Conservation (phyloP, 2,329 filamentous ascomycete genomes). For the Zalaria obscura region DNA sequence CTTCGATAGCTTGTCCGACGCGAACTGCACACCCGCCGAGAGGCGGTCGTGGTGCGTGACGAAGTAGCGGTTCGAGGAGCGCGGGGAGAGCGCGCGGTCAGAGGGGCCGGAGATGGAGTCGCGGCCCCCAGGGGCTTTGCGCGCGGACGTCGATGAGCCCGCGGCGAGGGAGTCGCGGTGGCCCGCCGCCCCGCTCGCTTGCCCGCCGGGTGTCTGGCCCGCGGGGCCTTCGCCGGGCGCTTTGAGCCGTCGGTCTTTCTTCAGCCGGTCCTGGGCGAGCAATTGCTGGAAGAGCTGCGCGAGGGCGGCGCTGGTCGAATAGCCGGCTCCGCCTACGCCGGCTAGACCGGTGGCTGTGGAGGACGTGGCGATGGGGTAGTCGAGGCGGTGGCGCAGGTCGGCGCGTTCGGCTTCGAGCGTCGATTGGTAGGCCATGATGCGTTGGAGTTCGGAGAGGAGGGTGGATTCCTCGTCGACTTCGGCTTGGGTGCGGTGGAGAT, state of each 20-base stretch:
- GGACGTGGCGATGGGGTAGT: conserved; percentile 53
- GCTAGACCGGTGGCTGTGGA: conserved; percentile 46
- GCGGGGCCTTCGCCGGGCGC: conserved; percentile 7
- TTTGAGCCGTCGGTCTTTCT: conserved; percentile 54
- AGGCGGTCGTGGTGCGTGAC: conserved; percentile 64
- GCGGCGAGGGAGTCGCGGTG: conserved; percentile 26
- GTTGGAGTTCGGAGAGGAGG: conserved; percentile 76
- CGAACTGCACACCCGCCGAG: conserved; percentile 75
- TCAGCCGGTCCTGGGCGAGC: conserved; percentile 69
- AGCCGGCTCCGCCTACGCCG: conserved; percentile 23
- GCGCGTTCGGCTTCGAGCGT: conserved; percentile 76
- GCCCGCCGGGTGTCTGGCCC: conserved; percentile 11
- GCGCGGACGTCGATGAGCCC: too few species aligned
- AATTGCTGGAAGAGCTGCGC: conserved; percentile 70
- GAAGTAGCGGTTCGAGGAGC: conserved; percentile 68
- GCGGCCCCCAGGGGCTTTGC: too few species aligned
- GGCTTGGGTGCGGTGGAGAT: conserved; percentile 66
- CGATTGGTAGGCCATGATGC: conserved; percentile 77
- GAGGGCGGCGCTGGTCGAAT: conserved; percentile 69
- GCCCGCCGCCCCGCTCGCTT: conserved; percentile 11
- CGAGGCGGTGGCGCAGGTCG: conserved; percentile 75
- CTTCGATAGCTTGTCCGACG: conserved; percentile 69
- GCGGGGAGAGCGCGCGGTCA: conserved; percentile 51
- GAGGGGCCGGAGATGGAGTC: conserved; percentile 16
- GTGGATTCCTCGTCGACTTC: conserved; percentile 89